Base-by-base conservation (phyloP, 1,284 basidiomycete species). In the Hortiboletus rubellus region DNA sequence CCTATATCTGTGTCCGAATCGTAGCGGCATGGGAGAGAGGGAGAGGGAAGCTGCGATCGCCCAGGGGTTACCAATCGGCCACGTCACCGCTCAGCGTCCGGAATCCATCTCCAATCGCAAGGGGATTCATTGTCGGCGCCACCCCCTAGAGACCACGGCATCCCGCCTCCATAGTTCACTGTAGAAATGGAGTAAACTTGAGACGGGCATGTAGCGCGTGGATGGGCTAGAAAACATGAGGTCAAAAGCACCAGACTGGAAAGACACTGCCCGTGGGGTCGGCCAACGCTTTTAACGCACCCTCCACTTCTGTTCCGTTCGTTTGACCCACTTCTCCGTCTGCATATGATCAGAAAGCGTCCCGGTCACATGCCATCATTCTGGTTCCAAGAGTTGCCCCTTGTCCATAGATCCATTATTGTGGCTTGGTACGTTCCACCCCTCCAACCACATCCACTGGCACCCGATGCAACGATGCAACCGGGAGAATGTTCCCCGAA, bases 351-450 rank as follows among this genome's bases (percentile, higher is more conserved):
- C 22, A 18, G 47, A 37, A 34, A 55, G 18, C n/a, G 17, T 46
- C 18, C 55, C 52, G 41, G 37, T 14, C 27, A 36, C 18, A 45
- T 7, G 5, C 57, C 58, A 36, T 42, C 42, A 15, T 34, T 40
- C 48, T 50, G 54, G 56, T 45, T 33, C 53, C 24, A 42, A 51
- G 42, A 51, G 1, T 50, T 52, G 52, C 52, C 46, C 37, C 44
- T 56, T 34, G 30, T 38, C 33, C 8, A 43, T 3, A 22, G 24
- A 42, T 64, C 30, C 65, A 59, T 69, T 66, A 36, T 14, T 59
- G 63, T 67, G 58, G 58, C 60, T 64, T 46, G 37, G 22, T 37
- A n/a, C 27, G 27, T 6, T 27, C 27, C 27, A 9, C 40, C 27
- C 31, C 34, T 40, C 45, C 38, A 48, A 44, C 50, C 51, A 60